Evolutionary conservation across 805 yeast species (phyloP).

Genomic region (Candida endomychidarum): DNA sequence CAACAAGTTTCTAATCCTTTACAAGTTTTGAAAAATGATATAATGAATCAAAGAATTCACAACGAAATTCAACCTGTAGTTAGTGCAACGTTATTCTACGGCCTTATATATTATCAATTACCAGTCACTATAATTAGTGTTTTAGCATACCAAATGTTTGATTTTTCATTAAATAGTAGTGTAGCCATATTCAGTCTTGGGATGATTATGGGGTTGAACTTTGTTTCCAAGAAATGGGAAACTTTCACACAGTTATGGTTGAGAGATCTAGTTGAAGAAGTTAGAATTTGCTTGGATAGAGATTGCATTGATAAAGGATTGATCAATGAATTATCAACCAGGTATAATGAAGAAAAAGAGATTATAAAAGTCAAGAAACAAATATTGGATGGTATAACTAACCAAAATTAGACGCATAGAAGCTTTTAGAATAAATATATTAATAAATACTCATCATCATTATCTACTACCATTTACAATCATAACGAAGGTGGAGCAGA

Average conservation of each 20-base stretch:
- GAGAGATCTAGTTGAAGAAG: slow-evolving; percentile 31
- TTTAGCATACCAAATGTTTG: slow-evolving; percentile 34
- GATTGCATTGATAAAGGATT: slow-evolving; percentile 40
- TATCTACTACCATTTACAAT: background rate
- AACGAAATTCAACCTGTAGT: slow-evolving; percentile 41
- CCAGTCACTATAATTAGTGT: slow-evolving; percentile 34
- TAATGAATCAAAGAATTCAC: slow-evolving; percentile 28
- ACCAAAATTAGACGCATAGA: slow-evolving; percentile 4
- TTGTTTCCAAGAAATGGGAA: slow-evolving; percentile 39
- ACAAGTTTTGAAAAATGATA: slow-evolving; percentile 25
- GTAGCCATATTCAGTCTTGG: slow-evolving; percentile 38
- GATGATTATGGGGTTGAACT: slow-evolving; percentile 41
- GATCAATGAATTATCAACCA: slow-evolving; percentile 29
- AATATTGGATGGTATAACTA: slow-evolving; percentile 16
- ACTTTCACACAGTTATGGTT: slow-evolving; percentile 29
- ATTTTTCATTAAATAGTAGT: slow-evolving; percentile 30
- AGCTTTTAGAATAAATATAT: slow-evolving; percentile 11
- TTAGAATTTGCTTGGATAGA: slow-evolving; percentile 31
- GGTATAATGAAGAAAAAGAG: slow-evolving; percentile 22
- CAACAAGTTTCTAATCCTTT: slow-evolving; percentile 29
- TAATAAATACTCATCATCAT: slow-evolving; percentile 10
- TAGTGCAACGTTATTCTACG: slow-evolving; percentile 25
- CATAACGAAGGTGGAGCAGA: slow-evolving; percentile 27
- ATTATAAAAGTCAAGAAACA: slow-evolving; percentile 15
- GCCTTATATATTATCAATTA: slow-evolving; percentile 36